phyloP scores from a whole-genome alignment of 225 moss, liverwort and hornwort species.

The Bryum argenteum region DNA sequence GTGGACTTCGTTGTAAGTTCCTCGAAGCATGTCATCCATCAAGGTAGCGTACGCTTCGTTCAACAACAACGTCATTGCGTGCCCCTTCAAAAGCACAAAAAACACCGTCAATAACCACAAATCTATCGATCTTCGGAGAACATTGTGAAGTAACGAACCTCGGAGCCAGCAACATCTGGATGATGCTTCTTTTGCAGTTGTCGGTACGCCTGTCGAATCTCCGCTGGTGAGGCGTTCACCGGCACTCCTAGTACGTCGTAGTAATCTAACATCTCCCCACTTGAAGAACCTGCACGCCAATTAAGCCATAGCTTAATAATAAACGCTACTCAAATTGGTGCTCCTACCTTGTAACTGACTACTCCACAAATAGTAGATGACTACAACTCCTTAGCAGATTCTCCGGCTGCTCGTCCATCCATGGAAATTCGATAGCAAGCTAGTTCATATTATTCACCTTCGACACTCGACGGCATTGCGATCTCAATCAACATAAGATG shows the following conservation, averaged over 20 bases:
- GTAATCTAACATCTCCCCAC: slow-evolving; percentile 55
- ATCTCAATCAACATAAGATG: neutral
- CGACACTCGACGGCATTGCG: neutral
- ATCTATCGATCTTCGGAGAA: neutral
- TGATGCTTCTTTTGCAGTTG: slow-evolving; percentile 84
- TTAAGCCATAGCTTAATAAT: neutral
- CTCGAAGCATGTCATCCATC: slow-evolving; percentile 83
- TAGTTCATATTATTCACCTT: no score
- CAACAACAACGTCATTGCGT: slow-evolving; percentile 84
- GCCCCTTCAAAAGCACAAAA: slow-evolving; percentile 56
- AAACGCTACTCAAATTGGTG: no score
- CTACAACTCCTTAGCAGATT: no score
- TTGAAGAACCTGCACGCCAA: slow-evolving; percentile 37
- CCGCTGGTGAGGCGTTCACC: slow-evolving; percentile 54
- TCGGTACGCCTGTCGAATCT: slow-evolving; percentile 89
- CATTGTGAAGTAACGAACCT: slow-evolving; percentile 52
- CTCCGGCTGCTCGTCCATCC: no score
- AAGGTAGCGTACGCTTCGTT: slow-evolving; percentile 94
- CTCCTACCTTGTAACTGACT: no score
- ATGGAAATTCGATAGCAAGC: no score
- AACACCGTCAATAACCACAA: neutral
- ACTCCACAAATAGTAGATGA: no score
- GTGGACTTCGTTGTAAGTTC: slow-evolving; percentile 72
- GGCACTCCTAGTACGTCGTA: slow-evolving; percentile 86
- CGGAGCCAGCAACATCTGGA: slow-evolving; percentile 77